A percentile compares a stretch with the other conserved stretches of the same genome.
phyloP scores from a whole-genome alignment of 129 eudicot species.

The Apium graveolens region DNA sequence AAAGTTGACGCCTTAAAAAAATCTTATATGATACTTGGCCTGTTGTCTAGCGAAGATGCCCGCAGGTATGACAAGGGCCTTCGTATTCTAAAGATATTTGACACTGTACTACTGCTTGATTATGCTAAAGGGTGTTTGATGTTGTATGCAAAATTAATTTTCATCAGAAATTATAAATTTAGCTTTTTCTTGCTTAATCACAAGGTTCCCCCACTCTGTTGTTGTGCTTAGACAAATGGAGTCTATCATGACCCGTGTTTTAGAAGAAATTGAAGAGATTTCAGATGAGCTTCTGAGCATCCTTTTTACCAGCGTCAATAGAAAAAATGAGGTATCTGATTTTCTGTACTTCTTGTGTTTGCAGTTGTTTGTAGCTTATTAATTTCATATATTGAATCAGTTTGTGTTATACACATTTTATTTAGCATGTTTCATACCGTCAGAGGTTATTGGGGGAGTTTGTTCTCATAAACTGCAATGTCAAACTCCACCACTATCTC shows the following conservation, averaged over 20 bases:
- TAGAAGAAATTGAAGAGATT: constrained; percentile 68
- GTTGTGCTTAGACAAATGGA: constrained; percentile 47
- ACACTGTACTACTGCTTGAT: background rate
- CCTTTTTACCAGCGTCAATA: constrained; percentile 44
- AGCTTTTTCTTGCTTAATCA: constrained; percentile 12
- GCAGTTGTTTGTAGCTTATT: background rate
- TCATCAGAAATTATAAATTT: background rate
- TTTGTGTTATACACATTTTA: background rate
- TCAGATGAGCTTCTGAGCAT: constrained; percentile 40
- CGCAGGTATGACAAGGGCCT: constrained; percentile 41
- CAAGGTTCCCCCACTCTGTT: constrained; percentile 45
- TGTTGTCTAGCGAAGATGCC: constrained; percentile 32
- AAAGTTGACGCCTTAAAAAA: too few relatives aligned
- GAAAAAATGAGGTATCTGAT: constrained; percentile 38
- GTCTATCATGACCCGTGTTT: constrained; percentile 46
- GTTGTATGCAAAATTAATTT: background rate
- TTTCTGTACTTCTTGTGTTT: background rate
- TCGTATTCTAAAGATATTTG: constrained; percentile 23
- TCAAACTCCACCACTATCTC: constrained; percentile 30
- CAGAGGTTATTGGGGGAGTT: constrained; percentile 45
- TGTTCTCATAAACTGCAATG: constrained; percentile 34
- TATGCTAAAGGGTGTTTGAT: background rate
- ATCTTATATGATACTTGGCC: constrained; percentile 44
- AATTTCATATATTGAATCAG: background rate
- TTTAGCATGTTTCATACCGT: too few relatives aligned